Evolutionary conservation across 805 yeast genomes (phyloP), one percentile per base, ranked within the genome.

Genomic region (Candida argentea): DNA sequence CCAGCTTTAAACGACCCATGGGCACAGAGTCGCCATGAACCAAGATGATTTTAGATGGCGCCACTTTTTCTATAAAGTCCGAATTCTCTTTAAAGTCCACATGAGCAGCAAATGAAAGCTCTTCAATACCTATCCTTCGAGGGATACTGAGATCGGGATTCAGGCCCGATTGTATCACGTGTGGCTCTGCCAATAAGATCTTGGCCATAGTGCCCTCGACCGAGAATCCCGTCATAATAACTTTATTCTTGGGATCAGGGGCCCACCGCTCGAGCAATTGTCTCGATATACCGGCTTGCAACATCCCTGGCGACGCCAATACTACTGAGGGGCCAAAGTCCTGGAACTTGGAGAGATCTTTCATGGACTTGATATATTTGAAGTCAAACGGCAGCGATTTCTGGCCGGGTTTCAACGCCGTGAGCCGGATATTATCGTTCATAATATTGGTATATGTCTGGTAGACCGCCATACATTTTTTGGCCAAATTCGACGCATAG

Each of bases 121-220:
- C 99, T 39, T 89, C 96, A 11, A 91, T 77, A 26, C 70, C 72
- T 31, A 93, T 57, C 38, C 96, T 67, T 46, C 98, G 73, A 4
- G 97, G 96, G 22, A 91, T 79, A 34, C 74, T 70, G 12, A 76
- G 58, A 35, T 86, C 95, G 0, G 94, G 83, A 39, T 83, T 84
- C n/a, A 65, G 60, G 14, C 74, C 59, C 0, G 96, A 79, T 2
- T 91, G 93, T 27, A 91, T 84, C n/a, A 84, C 81, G 21, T 73
- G 72, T 1, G 99, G 98, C 43, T 87, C 96, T 15, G 85, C 73
- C 38, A 91, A 61, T 16, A 91, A 61, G 30, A 72, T 81, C 48
- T 89, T 91, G 0, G 98, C 99, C 84, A 91, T 74, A 1, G 98
- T 91, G 12, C 99, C 99, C 48, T 91, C 99, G 6, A 91, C 94